Conservation (phyloP, 441 rosid species). For the Metrosideros polymorpha region DNA sequence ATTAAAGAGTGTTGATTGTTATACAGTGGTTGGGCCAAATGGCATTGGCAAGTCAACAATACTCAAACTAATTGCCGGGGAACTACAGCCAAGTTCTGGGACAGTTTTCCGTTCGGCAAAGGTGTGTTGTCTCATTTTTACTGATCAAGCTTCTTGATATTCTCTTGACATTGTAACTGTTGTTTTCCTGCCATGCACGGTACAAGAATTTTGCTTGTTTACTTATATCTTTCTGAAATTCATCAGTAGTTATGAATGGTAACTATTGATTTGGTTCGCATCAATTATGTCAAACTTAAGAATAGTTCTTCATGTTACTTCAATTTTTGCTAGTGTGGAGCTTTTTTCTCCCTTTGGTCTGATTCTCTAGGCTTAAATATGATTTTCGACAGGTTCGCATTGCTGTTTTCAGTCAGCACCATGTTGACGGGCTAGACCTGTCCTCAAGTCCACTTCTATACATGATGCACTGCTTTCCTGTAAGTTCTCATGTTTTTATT, state of each 20-base stretch:
- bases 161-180: neutral
- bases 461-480: conserved; percentile 98
- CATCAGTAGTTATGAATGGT: neutral
- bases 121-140: conserved; percentile 28
- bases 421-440: conserved; percentile 93
- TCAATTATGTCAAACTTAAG: neutral
- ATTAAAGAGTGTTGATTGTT: neutral
- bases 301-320: neutral
- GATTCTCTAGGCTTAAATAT: neutral
- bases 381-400: conserved; percentile 65
- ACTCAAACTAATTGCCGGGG: conserved; percentile 92
- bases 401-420: conserved; percentile 98
- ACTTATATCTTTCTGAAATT: neutral
- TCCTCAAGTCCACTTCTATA: conserved; percentile 93
- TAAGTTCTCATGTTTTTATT: conserved; percentile 22
- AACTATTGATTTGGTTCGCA: neutral
- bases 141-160: neutral
- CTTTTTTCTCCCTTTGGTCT: neutral
- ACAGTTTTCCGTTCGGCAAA: conserved; percentile 97
- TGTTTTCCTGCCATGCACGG: neutral
- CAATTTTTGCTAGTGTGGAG: neutral
- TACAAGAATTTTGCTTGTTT: neutral
- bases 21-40: conserved; percentile 96
- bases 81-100: conserved; percentile 92
- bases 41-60: conserved; percentile 98